Base-by-base conservation (phyloP, 2,329 filamentous ascomycete species). In the Aspergillus tanneri region DNA sequence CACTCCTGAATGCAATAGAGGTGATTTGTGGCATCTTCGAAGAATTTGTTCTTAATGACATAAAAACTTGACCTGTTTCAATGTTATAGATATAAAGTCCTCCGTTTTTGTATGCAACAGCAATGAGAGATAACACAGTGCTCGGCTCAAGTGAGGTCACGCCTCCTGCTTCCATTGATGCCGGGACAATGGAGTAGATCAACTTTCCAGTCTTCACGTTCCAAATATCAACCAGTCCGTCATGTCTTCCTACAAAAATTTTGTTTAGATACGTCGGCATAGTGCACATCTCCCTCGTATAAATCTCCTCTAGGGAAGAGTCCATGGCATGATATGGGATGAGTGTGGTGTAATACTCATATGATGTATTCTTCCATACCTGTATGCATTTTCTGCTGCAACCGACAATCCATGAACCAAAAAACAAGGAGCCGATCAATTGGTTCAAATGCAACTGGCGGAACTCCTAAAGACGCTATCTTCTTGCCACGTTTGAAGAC, bases 211-310 rank as follows among this genome's bases (percentile, higher is more conserved):
- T 96, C 65, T 87, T 95, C 52, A 99, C 77, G 65, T 99, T 99
- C 92, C 93, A 99, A 42, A 99, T 95, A 65, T 99, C 93, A 7
- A 96, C 85, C 68, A 85, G 87, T 5, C 93, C 93, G 67, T 99
- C 90, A 54, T 81, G 82, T 60, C 90, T 85, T 8, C 90, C 95
- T 2, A 90, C 87, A 56, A 97, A 90, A 36, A 99, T 82, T 71
- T 99, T 99, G 77, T 99, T 99, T 52, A 99, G 72, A 69, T 90
- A 95, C 0, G 93, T 97, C 1, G 92, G 91, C 86, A 97, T 90
- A 61, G 83, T 95, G 65, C 84, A 87, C 58, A 96, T 80, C 41
- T 86, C 84, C 19, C 88, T 88, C 0, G 87, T 90, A 48, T 96
- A 83, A 56, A 85, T 75, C 57, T 84, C 85, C 46, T 82, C 81